These are phyloP conservation scores for Cladosporium sphaerospermum DNA, from an alignment of 2,329 filamentous ascomycete species.

Conservation along the genomic window DNA sequence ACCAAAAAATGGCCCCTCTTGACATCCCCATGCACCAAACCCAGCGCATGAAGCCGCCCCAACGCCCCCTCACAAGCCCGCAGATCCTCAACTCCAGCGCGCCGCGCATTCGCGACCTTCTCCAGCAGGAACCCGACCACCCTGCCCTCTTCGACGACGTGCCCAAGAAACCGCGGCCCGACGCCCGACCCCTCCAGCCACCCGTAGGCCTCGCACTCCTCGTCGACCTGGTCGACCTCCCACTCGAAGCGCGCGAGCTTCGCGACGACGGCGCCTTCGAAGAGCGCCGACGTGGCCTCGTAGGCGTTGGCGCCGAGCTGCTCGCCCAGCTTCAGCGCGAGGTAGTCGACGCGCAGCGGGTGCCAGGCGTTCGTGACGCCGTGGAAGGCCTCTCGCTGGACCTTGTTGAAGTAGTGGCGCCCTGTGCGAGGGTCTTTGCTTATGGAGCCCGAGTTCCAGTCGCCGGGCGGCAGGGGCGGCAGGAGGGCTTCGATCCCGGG, in stretches of 20 bases:
- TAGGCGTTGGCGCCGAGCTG: constrained; percentile 17
- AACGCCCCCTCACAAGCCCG: constrained; percentile 24
- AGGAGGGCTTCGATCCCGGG: constrained; percentile 31
- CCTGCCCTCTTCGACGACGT: constrained; percentile 34
- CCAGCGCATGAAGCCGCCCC: constrained; percentile 30
- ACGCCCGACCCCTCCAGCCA: constrained; percentile 32
- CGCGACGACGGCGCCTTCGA: constrained; percentile 22
- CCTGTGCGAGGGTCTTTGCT: constrained; percentile 22
- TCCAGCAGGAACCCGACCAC: constrained; percentile 38
- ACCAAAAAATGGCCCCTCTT: constrained; percentile 37
- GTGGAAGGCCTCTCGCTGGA: neutral
- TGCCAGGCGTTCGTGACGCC: constrained; percentile 28
- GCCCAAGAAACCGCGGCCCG: constrained; percentile 35
- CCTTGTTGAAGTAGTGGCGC: constrained; percentile 14
- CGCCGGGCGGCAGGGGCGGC: constrained; percentile 34
- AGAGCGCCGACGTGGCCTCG: constrained; percentile 12
- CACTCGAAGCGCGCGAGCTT: constrained; percentile 37
- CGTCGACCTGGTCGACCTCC: constrained; percentile 33
- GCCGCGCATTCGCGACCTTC: constrained; percentile 21
- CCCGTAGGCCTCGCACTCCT: constrained; percentile 34
- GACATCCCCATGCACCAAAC: constrained; percentile 34
- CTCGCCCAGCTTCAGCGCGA: constrained; percentile 25
- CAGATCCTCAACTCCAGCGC: constrained; percentile 27
- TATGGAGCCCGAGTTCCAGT: constrained; percentile 39
- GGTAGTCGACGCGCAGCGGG: constrained; percentile 28